Evolutionary conservation across 352 stramenopile species (phyloP), one percentile per base, ranked within the genome.

Genomic region (Hyaloperonospora arabidopsidis): DNA sequence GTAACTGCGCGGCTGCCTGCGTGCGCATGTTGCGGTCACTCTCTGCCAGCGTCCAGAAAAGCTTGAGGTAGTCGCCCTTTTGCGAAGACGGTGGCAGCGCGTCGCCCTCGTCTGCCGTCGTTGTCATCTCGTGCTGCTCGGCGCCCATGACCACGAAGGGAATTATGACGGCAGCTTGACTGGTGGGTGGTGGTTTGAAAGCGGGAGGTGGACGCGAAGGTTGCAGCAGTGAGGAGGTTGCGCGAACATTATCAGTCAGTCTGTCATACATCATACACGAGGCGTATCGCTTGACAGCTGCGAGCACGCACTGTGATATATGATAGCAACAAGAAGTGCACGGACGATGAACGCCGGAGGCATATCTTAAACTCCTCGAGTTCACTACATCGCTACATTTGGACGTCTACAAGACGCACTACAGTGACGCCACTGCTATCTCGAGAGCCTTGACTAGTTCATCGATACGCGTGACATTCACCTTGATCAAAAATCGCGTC

Each of bases 21-120:
- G 71, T 80, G 38, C 84, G 81, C 47, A 67, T 72, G 32, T 59
- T 49, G 8, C 65, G 64, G 38, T 94, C 83, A 55, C 71, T 89
- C 68, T 92, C 84, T 14, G 84, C 79, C 38, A 94, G 57, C 47
- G 76, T 89, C 77, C 79, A 94, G 62, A 94, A 94, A 40, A 94
- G 75, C 70, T 94, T 92, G 60, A 94, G 75, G 67, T 91, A 94
- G 61, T 84, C 76, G 59, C 63, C 59, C 65, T 80, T 78, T 32
- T 61, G 48, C 34, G 59, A 52, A 52, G 58, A 60, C 47, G 54
- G 46, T 36, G 52, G 39, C 45, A 49, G 36, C 13, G 1, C 41
- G 43, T 35, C 52, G 51, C 44, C 45, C 18, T 55, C 32, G 25
- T 32, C 25, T 32, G 25, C 8, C 8, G 25, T 32, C 25, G 25